These are phyloP conservation scores for Crotalaria pallida DNA, from an alignment of 306 rosid species.

Conservation along the genomic window DNA sequence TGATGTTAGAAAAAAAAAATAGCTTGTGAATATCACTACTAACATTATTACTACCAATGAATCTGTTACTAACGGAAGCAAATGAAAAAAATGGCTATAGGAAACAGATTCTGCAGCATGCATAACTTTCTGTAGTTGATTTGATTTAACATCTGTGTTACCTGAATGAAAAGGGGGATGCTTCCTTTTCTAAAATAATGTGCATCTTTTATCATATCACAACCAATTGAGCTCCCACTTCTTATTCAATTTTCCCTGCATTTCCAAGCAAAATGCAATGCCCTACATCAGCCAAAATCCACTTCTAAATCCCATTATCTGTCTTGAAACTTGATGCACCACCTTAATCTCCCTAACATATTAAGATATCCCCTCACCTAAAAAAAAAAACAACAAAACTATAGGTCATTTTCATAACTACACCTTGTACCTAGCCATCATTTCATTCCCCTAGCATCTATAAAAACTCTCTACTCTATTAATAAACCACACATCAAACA, in stretches of 20 bases:
- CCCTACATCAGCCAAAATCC: conserved; percentile 17
- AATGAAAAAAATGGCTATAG: not conserved
- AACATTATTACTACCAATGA: not conserved
- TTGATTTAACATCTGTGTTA: conserved; percentile 22
- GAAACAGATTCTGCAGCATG: conserved; percentile 11
- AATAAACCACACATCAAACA: conserved; percentile 23
- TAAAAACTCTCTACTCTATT: conserved; percentile 16
- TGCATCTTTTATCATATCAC: conserved; percentile 14
- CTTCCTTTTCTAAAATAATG: not conserved
- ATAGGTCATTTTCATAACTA: conserved; percentile 14
- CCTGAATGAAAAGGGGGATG: conserved; percentile 11
- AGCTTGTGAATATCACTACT: too few relatives aligned
- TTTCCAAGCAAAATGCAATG: conserved; percentile 16
- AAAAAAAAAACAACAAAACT: conserved; percentile 1
- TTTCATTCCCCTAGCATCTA: conserved; percentile 15
- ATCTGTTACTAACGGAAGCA: not conserved
- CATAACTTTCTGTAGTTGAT: conserved; percentile 17
- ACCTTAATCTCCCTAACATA: conserved; percentile 25
- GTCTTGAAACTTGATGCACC: conserved; percentile 21
- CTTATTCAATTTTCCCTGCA: conserved; percentile 25
- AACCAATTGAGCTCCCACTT: conserved; percentile 19
- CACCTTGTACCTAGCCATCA: conserved; percentile 23
- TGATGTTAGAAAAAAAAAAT: too few relatives aligned
- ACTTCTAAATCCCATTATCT: conserved; percentile 21
- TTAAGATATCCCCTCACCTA: conserved; percentile 19